Base-by-base conservation (phyloP, 1,284 basidiomycete genomes). In the Amylostereum chailletii region DNA sequence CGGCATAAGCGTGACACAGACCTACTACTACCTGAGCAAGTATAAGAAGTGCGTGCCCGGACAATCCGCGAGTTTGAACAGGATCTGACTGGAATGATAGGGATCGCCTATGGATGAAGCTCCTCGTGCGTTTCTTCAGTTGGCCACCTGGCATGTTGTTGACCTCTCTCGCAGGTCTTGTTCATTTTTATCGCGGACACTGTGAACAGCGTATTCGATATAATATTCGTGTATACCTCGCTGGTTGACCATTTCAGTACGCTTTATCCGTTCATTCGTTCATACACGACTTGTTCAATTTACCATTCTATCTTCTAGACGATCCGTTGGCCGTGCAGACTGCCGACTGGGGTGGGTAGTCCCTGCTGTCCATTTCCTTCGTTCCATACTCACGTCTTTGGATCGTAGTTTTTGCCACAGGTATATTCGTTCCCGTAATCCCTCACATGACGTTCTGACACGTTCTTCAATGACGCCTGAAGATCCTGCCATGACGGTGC, bases 1-100 rank as follows among this genome's bases (percentile, higher is more conserved):
- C 51, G 68, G 68, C 34, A 65, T 70, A 48, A 68, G 68, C 8
- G 68, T 70, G 52, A 67, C 67, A 31, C 66, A 69, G 53, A 55
- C 70, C 51, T 70, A 71, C 51, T 70, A 37, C 36, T 37, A 37
- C n/a, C 7, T 66, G 52, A 66, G 62, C 5, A 61, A 61, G 29
- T 70, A 67, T 51, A 68, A 67, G 53, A 60, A 59, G 68, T 68
- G 46, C 39, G 62, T 53, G 30, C 4, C 38, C 36, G 41, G 30
- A 3, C 11, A 38, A 30, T 34, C 9, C 32, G 27, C 6, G n/a
- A 19, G 19, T 19, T 2, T 8, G 10, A 34, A 5, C 4, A 6
- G 47, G 34, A 44, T 51, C 34, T 51, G 33, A 7, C 46, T 42
- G 4, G 3, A 19, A 11, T 4, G 5, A 3, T 43, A 65, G 63